phyloP scores from a whole-genome alignment of 2,329 filamentous ascomycete species.

The Xylaria polymorpha region DNA sequence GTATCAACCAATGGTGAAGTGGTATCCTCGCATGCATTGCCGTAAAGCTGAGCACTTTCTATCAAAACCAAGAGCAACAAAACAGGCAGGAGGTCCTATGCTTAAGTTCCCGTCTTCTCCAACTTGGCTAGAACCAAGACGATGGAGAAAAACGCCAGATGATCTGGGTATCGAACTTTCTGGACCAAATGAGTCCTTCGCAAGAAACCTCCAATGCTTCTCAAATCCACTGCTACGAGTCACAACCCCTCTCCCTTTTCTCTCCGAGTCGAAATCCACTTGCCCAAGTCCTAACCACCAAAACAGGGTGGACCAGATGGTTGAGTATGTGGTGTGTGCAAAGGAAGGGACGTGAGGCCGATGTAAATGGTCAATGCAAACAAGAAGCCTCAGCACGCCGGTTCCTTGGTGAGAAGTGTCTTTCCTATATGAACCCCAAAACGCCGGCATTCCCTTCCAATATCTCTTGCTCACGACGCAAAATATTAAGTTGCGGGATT shows the following conservation, averaged over 20 bases:
- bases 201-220: constrained; percentile 36
- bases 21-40: constrained; percentile 37
- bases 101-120: constrained; percentile 36
- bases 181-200: constrained; percentile 31
- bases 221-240: constrained; percentile 37
- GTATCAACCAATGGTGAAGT: constrained; percentile 42
- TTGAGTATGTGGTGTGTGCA: constrained; percentile 34
- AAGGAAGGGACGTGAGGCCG: constrained; percentile 35
- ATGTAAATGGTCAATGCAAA: constrained; percentile 44
- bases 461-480: constrained; percentile 44
- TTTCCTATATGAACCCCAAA: constrained; percentile 51
- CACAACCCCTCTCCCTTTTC: constrained; percentile 16
- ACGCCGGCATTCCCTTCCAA: constrained; percentile 49
- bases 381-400: constrained; percentile 45
- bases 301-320: constrained; percentile 29
- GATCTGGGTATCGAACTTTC: constrained; percentile 38
- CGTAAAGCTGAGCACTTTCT: constrained; percentile 39
- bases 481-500: constrained; percentile 42
- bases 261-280: constrained; percentile 33
- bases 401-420: constrained; percentile 45
- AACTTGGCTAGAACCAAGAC: constrained; percentile 43
- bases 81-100: constrained; percentile 28
- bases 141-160: constrained; percentile 32
- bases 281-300: constrained; percentile 11
- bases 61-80: constrained; percentile 33